Evolutionary conservation across 2,329 filamentous ascomycete species (phyloP), one percentile per base, ranked within the genome.

Genomic region (Trichoderma asperellum): DNA sequence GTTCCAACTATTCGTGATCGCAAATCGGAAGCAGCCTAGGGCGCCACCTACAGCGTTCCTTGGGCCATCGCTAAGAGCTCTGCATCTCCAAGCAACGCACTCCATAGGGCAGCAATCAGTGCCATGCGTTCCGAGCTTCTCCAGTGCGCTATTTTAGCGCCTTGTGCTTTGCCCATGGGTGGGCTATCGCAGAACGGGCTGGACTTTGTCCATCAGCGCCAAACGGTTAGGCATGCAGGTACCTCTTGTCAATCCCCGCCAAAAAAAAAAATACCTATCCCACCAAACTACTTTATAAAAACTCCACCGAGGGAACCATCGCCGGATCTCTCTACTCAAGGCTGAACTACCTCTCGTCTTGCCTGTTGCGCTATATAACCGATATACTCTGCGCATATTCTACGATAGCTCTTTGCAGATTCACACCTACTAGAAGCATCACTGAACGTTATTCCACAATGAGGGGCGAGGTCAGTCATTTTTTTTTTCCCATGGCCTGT

Each of bases 381-480:
- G 37, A 35, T 27, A 47, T 40, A n/a, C 62, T 18, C 24, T 49
- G 29, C 56, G 34, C 37, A 27, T 21, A 37, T 35, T 57, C 55
- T 35, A 1, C 34, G 21, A 27, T 18, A 27, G 1, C 6, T 35
- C 10, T 14, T 18, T 29, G 21, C 27, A 27, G 37, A 14, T 52
- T 43, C 21, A 27, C 8, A 5, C 10, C n/a, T 12, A 35, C 5
- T 2, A 12, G 10, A 35, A 52, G 14, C 56, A 29, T 58, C 32
- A 21, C 27, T 34, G 24, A 58, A 16, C 7, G 29, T 43, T 29
- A 16, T 43, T 11, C 5, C 79, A 85, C 73, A 76, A 87, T 87
- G 85, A 87, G 86, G 83, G 85, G 85, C 81, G 85, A 87, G 83
- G 85, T 87, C 78, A 78, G 85, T 24, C 24, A 2, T 24, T 24